A percentile compares a stretch with the other conserved stretches of the same genome.
phyloP scores from a whole-genome alignment of 495 filamentous ascomycete species.

The Patellaria atrata region DNA sequence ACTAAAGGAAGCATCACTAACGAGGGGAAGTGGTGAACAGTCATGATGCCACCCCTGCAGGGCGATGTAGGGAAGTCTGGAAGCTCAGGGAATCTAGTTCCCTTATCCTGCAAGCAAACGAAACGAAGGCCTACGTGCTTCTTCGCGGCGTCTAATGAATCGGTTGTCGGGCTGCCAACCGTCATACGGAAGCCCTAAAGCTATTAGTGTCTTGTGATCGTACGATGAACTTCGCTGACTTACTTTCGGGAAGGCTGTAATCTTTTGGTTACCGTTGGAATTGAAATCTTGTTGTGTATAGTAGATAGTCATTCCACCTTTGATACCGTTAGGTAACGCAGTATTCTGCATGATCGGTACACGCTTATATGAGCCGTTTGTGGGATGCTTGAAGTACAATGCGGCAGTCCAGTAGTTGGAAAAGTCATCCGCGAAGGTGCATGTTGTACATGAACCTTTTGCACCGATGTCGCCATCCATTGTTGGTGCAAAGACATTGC shows the following conservation, averaged over 20 bases:
- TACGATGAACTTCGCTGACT: slow-evolving; percentile 9
- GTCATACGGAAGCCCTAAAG: slow-evolving; percentile 40
- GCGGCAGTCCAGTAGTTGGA: slow-evolving; percentile 31
- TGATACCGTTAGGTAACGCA: slow-evolving; percentile 31
- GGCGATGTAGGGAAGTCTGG: slow-evolving; percentile 32
- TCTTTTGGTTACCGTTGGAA: slow-evolving; percentile 30
- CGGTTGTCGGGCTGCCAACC: slow-evolving; percentile 32
- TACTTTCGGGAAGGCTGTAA: slow-evolving; percentile 35
- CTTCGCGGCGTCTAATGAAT: slow-evolving; percentile 8
- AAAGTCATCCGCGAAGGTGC: no score
- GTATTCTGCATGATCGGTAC: slow-evolving; percentile 31
- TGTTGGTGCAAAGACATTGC: slow-evolving; percentile 35
- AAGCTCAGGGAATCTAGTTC: slow-evolving; percentile 32
- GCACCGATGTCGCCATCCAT: slow-evolving; percentile 34
- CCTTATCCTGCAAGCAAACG: slow-evolving; percentile 31
- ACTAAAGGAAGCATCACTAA: slow-evolving; percentile 16
- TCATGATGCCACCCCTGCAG: slow-evolving; percentile 36
- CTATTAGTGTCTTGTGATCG: slow-evolving; percentile 4
- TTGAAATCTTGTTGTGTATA: slow-evolving; percentile 32
- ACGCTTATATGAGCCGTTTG: slow-evolving; percentile 35
- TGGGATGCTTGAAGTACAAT: slow-evolving; percentile 37
- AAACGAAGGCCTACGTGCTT: slow-evolving; percentile 31
- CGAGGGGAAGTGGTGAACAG: slow-evolving; percentile 39
- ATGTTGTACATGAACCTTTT: slow-evolving; percentile 31
- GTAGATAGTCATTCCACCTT: slow-evolving; percentile 36